These are phyloP conservation scores for Eucalyptus victrix DNA, from an alignment of 345 rosid genomes.

Conservation along the genomic window DNA sequence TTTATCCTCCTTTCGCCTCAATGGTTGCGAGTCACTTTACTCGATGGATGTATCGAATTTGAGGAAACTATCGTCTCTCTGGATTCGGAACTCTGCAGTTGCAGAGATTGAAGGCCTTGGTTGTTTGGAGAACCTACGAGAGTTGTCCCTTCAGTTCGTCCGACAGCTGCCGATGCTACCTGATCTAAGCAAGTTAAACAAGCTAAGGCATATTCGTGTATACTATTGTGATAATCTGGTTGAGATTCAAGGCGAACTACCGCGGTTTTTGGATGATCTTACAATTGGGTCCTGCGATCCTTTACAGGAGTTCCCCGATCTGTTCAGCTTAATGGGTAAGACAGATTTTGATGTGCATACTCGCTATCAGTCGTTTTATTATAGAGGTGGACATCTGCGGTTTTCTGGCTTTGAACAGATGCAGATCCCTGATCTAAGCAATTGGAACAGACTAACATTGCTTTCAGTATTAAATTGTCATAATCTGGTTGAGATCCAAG, in stretches of 20 bases:
- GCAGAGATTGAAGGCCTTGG: neutral
- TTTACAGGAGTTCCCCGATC: too few relatives aligned
- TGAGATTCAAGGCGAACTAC: neutral
- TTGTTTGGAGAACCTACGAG: neutral
- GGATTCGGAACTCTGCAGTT: accelerated
- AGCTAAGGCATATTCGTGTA: accelerated
- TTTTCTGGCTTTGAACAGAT: too few relatives aligned
- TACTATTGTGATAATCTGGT: accelerated
- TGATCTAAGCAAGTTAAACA: neutral
- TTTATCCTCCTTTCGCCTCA: too few relatives aligned
- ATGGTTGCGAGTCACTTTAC: accelerated
- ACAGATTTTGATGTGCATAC: too few relatives aligned
- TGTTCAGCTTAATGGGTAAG: too few relatives aligned
- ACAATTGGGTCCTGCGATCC: too few relatives aligned
- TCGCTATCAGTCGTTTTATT: accelerated
- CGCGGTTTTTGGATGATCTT: too few relatives aligned
- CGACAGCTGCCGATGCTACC: accelerated
- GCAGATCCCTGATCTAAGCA: too few relatives aligned
- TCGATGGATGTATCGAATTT: neutral
- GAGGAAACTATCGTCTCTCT: neutral
- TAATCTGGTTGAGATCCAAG: too few relatives aligned
- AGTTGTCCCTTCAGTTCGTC: accelerated
- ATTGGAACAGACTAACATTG: too few relatives aligned
- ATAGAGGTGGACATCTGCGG: accelerated
- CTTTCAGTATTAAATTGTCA: accelerated